These are phyloP conservation scores for Endothia cerciana DNA, from an alignment of 2,329 filamentous ascomycete species.

Conservation along the genomic window DNA sequence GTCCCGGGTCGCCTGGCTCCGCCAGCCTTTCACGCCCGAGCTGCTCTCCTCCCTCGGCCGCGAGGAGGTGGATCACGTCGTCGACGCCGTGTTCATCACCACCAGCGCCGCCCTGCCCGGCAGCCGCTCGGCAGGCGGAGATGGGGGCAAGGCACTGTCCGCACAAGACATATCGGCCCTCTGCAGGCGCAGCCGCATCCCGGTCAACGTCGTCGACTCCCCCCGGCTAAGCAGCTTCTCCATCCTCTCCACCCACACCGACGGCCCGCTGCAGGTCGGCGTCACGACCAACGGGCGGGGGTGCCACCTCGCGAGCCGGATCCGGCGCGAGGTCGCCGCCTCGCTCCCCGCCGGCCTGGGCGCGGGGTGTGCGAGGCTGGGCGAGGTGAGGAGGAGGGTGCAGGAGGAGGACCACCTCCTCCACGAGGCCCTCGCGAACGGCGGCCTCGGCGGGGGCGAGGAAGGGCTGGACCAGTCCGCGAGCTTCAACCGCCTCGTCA, in stretches of 20 bases:
- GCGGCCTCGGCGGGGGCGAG: constrained; percentile 34
- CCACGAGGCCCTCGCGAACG: constrained; percentile 38
- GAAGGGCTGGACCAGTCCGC: constrained; percentile 76
- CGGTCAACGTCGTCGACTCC: constrained; percentile 89
- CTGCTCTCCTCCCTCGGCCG: constrained; percentile 81
- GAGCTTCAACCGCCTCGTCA: constrained; percentile 82
- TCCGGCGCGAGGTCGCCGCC: constrained; percentile 85
- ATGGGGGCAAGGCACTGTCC: constrained; percentile 44
- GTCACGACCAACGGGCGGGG: constrained; percentile 94
- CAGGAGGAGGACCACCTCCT: constrained; percentile 70
- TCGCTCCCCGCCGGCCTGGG: constrained; percentile 78
- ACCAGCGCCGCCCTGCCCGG: constrained; percentile 43
- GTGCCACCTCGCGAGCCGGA: constrained; percentile 88
- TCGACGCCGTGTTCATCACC: constrained; percentile 86
- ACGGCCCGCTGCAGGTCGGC: constrained; percentile 91
- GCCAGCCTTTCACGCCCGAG: constrained; percentile 67
- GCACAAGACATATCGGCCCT: constrained; percentile 66
- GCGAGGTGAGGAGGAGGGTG: constrained; percentile 70
- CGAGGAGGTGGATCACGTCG: constrained; percentile 73
- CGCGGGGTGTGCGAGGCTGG: constrained; percentile 74
- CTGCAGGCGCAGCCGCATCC: constrained; percentile 81
- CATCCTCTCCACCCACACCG: constrained; percentile 83
- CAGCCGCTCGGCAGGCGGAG: constrained; percentile 36
- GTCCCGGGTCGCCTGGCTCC: constrained; percentile 67
- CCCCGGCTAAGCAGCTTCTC: constrained; percentile 87